Evolutionary conservation across 2,329 filamentous ascomycete species (phyloP), one percentile per base, ranked within the genome.

Genomic region (Dothistroma septosporum): DNA sequence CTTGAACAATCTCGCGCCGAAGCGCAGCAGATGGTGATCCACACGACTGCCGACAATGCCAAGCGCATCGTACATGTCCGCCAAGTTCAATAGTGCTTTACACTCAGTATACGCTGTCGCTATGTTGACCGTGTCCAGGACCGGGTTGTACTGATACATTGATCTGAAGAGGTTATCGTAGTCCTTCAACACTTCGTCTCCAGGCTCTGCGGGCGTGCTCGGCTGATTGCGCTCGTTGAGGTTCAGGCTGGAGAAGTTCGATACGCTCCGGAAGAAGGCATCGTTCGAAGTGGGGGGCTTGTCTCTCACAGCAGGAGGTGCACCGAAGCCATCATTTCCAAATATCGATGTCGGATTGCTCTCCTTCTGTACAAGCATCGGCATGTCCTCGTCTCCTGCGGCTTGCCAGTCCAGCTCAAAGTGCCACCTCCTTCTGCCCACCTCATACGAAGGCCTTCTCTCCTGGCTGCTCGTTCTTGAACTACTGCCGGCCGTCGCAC

Each of bases 101-200:
- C 91, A 96, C 76, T 97, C 91, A 48, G 94, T 87, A 72, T 97
- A 97, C 24, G 92, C 92, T 63, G 92, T 89, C 57, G 92, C 91
- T 65, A 97, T 96, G 74, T 94, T 96, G 74, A 94, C 83, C 28
- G 85, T 84, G 76, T 96, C 92, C 33, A 97, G 83, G 0, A 86
- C 73, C 0, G 93, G 93, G 0, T 91, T 80, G 74, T 95, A 90
- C 75, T 97, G 96, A 81, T 97, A 97, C 80, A 97, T 96, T 64
- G 94, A 89, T 69, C 92, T 90, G 74, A 97, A 95, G 22, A 97
- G 83, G 74, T 97, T 97, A 74, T 96, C 92, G 76, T 97, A 97
- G 77, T 97, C 91, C 68, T 91, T 90, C 52, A 97, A 82, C 22
- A 92, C 83, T 65, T 95, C 90, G 69, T 90, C 82, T 48, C 80